These are phyloP conservation scores for Candolleomyces efflorescens DNA, from an alignment of 768 basidiomycete genomes.

Conservation along the genomic window DNA sequence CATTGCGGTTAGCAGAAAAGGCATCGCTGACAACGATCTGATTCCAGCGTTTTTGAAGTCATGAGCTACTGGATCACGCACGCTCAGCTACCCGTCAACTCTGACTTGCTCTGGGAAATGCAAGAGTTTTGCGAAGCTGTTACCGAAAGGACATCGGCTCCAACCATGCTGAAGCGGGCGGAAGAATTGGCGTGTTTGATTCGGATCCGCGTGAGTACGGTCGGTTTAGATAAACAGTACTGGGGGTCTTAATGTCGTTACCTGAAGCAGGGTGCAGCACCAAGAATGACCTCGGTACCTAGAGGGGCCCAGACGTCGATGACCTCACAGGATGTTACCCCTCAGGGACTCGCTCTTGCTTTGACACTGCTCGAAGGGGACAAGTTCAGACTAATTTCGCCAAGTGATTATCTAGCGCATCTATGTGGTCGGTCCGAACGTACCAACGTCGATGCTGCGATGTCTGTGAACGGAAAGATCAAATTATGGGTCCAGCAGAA, in stretches of 20 bases:
- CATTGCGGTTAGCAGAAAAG: background rate
- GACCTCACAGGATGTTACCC: constrained; percentile 28
- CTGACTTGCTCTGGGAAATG: constrained; percentile 30
- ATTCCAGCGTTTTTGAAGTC: constrained; percentile 31
- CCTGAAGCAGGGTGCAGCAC: constrained; percentile 1
- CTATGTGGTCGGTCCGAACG: constrained; percentile 19
- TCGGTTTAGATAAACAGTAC: too few relatives aligned
- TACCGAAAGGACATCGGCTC: constrained; percentile 22
- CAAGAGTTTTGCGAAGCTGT: constrained; percentile 29
- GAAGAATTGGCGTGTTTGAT: constrained; percentile 24
- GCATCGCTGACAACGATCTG: background rate
- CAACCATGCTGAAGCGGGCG: constrained; percentile 27
- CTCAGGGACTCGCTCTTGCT: constrained; percentile 37
- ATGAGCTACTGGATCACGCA: constrained; percentile 33
- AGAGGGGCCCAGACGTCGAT: constrained; percentile 21
- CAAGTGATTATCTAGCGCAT: constrained; percentile 40
- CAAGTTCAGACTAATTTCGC: constrained; percentile 32
- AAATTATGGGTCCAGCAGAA: constrained; percentile 36
- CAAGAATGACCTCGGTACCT: constrained; percentile 13
- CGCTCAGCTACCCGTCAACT: constrained; percentile 24
- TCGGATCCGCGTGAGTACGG: constrained; percentile 22
- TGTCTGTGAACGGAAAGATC: constrained; percentile 34
- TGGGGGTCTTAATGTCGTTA: too few relatives aligned
- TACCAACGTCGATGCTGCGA: constrained; percentile 31
- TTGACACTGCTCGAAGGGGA: constrained; percentile 44